Conservation (phyloP, 2,329 filamentous ascomycete genomes). For the Fusarium neocosmosporiellum region DNA sequence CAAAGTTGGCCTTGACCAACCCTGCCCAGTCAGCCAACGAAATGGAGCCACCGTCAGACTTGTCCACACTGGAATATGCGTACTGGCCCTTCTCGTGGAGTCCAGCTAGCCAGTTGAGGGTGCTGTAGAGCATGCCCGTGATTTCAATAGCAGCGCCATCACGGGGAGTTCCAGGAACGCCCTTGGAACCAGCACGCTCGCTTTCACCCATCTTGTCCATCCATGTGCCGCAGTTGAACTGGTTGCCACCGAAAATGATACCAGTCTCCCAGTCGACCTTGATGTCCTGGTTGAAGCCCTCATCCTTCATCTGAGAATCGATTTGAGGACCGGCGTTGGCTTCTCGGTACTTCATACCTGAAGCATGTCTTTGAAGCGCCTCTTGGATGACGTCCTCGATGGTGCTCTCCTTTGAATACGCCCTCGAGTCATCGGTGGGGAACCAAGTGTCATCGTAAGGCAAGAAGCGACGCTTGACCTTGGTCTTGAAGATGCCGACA, state of each 20-base stretch:
- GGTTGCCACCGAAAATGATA: conserved; percentile 93
- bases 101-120: conserved; percentile 80
- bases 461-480: conserved; percentile 85
- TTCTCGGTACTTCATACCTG: conserved; percentile 91
- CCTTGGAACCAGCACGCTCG: conserved; percentile 88
- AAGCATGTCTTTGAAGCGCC: conserved; percentile 89
- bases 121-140: conserved; percentile 91
- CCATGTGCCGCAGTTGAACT: conserved; percentile 97
- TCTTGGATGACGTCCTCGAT: conserved; percentile 94
- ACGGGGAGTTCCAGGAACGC: conserved; percentile 93
- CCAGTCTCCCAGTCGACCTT: conserved; percentile 91
- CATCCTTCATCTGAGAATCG: conserved; percentile 91
- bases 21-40: conserved; percentile 82
- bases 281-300: conserved; percentile 93
- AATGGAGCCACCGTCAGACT: conserved; percentile 68
- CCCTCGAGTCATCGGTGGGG: conserved; percentile 79
- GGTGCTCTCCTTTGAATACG: conserved; percentile 86
- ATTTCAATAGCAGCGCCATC: conserved; percentile 97
- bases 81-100: conserved; percentile 77
- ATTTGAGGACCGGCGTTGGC: conserved; percentile 91
- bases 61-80: conserved; percentile 77
- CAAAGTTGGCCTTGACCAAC: conserved; percentile 86
- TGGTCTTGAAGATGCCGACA: conserved; percentile 76
- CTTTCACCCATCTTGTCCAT: conserved; percentile 99
- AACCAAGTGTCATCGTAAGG: conserved; percentile 99